Evolutionary conservation across 495 filamentous ascomycete species (phyloP).

Genomic region (Talaromyces wortmannii): DNA sequence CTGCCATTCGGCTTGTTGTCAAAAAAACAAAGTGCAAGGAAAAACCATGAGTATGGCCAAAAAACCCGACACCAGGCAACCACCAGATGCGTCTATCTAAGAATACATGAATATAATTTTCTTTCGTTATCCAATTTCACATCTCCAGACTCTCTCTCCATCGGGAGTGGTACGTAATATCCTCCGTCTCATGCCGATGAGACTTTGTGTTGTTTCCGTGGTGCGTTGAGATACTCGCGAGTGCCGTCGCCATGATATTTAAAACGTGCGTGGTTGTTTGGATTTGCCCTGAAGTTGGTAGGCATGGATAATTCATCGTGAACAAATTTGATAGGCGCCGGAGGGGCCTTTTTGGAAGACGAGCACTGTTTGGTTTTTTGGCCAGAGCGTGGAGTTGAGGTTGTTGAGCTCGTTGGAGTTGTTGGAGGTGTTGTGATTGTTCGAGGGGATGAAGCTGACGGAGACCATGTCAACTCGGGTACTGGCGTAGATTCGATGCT

Average conservation of each 20-base stretch:
- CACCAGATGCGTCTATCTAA: not conserved
- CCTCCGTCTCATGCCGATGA: not conserved
- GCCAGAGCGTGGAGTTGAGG: too few relatives aligned
- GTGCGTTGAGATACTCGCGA: constrained; percentile 13
- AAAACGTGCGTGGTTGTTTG: constrained; percentile 19
- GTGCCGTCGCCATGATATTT: constrained; percentile 5
- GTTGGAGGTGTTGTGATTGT: too few relatives aligned
- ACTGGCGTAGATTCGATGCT: too few relatives aligned
- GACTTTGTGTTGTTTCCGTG: not conserved
- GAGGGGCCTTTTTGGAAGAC: too few relatives aligned
- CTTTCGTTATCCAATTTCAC: too few relatives aligned
- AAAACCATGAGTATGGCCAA: not conserved
- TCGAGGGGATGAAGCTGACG: too few relatives aligned
- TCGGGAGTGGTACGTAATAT: not conserved
- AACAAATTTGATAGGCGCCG: not conserved
- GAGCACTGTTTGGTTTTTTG: too few relatives aligned
- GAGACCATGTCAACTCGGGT: too few relatives aligned
- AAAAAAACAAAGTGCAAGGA: not conserved
- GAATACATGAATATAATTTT: too few relatives aligned
- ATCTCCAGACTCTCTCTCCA: too few relatives aligned
- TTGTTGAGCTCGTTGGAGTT: too few relatives aligned
- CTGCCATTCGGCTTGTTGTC: not conserved
- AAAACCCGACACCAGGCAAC: not conserved
- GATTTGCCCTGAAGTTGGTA: constrained; percentile 15
- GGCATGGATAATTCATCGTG: constrained; percentile 10